Base-by-base conservation (phyloP, 177 flowering plant genomes). In the Telopea speciosissima region DNA sequence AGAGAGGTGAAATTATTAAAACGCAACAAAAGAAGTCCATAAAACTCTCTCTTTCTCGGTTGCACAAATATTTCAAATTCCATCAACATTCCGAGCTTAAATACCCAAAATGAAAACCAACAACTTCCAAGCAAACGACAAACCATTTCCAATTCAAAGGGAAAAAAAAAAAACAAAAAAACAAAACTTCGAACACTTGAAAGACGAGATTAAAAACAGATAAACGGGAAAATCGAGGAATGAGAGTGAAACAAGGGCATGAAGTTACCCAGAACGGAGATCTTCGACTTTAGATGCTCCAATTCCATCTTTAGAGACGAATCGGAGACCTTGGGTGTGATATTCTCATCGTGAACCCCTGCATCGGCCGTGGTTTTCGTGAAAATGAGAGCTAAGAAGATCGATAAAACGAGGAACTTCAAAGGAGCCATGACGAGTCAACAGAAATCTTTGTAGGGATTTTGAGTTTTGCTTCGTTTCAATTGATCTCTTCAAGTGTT, bases 231-330 rank as follows among this genome's bases (percentile, higher is more conserved):
- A 23, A 58, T 58, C 61, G 23, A 19, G 22, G 22, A 7, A 58
- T 7, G 23, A n/a, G 61, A 58, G 19, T 3, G n/a, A 58, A 58
- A 58, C 9, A n/a, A 7, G n/a, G 23, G 22, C 22, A 22, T 7
- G 62, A 40, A 76, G 83, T 64, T 49, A 89, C 95, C 92, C n/a
- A 90, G 81, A 54, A 69, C 65, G 9, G 66, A 78, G 83, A 87
- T 85, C 86, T 78, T 87, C 31, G 87, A 85, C 66, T 82, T 82
- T 64, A 88, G 89, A 54, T 81, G 81, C 31, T 86, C 86, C 52
- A 86, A 56, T 79, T 89, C 87, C 75, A 76, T 65, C 81, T 74
- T 77, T 68, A 83, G 72, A 25, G 85, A 76, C 14, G 82, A 76
- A 76, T 83, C 87, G 5, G 73, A 54, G 63, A 28, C 74, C 44